These are phyloP conservation scores for Pleurotus tuoliensis DNA, from an alignment of 768 basidiomycete species.

Conservation along the genomic window DNA sequence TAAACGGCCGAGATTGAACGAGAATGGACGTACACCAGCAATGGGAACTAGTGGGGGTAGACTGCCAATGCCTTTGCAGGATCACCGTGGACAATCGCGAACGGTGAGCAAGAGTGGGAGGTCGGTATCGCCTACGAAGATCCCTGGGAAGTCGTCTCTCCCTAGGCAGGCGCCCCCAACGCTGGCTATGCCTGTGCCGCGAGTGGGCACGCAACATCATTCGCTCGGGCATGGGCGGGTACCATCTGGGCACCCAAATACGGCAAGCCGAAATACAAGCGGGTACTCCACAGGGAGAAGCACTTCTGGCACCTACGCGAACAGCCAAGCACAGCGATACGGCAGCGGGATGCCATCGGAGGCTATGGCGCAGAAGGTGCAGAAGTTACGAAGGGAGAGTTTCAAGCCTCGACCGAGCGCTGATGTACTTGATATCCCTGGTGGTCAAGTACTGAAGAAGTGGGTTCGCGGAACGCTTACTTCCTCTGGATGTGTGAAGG, in stretches of 20 bases:
- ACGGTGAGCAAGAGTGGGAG: slow-evolving; percentile 17
- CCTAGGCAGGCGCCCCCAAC: slow-evolving; percentile 23
- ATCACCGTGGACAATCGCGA: slow-evolving; percentile 27
- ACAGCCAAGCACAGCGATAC: slow-evolving; percentile 14
- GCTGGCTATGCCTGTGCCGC: slow-evolving; percentile 46
- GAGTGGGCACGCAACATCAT: slow-evolving; percentile 48
- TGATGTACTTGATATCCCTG: slow-evolving; percentile 32
- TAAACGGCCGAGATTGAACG: slow-evolving; percentile 59
- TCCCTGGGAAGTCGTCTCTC: slow-evolving; percentile 33
- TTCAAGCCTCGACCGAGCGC: slow-evolving; percentile 79
- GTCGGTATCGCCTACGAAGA: slow-evolving; percentile 48
- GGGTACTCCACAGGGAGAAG: slow-evolving; percentile 13
- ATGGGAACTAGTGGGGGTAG: slow-evolving; percentile 20
- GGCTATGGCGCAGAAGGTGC: slow-evolving; percentile 41
- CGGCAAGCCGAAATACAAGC: neutral
- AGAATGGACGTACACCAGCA: slow-evolving; percentile 20
- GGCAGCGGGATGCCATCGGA: slow-evolving; percentile 14
- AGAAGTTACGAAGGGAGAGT: slow-evolving; percentile 65
- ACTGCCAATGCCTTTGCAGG: slow-evolving; percentile 28
- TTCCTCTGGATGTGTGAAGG: slow-evolving; percentile 32
- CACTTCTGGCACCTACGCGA: slow-evolving; percentile 21
- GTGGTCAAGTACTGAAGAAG: slow-evolving; percentile 17
- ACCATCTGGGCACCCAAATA: slow-evolving; percentile 26
- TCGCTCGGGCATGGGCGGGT: slow-evolving; percentile 52
- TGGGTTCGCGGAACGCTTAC: slow-evolving; percentile 19